Conservation (phyloP, 1,284 basidiomycete species). For the Heterobasidion occidentale region DNA sequence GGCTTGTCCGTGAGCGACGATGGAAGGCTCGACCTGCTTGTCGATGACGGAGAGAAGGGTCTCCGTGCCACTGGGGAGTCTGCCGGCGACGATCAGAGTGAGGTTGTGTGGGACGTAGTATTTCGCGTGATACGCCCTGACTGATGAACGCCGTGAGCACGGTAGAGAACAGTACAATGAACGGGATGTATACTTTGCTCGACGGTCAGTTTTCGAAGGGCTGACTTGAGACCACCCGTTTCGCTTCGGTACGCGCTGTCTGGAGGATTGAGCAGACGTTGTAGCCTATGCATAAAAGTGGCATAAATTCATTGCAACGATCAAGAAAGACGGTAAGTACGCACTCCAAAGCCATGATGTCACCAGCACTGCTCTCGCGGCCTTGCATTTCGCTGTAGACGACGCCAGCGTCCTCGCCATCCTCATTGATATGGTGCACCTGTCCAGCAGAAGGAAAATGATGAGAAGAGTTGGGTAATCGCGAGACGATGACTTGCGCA, state of each 20-base stretch:
- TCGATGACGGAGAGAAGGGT: slow-evolving; percentile 75
- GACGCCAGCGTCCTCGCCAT: slow-evolving; percentile 91
- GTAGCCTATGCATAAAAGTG: slow-evolving; percentile 41
- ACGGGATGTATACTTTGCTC: slow-evolving; percentile 71
- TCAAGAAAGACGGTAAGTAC: slow-evolving; percentile 13
- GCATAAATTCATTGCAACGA: background rate
- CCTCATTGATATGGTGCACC: slow-evolving; percentile 89
- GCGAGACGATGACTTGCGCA: slow-evolving; percentile 18
- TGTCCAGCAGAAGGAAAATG: slow-evolving; percentile 17
- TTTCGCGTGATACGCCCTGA: slow-evolving; percentile 82
- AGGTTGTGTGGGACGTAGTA: slow-evolving; percentile 97
- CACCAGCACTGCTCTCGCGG: slow-evolving; percentile 85
- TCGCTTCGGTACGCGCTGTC: slow-evolving; percentile 92
- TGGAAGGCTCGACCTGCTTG: slow-evolving; percentile 73
- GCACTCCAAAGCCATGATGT: slow-evolving; percentile 84
- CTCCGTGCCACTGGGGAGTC: slow-evolving; percentile 61
- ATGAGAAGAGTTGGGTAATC: background rate
- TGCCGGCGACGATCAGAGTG: slow-evolving; percentile 76
- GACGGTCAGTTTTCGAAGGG: slow-evolving; percentile 78
- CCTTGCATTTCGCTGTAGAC: slow-evolving; percentile 99
- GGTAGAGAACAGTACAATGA: background rate
- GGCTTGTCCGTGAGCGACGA: slow-evolving; percentile 69
- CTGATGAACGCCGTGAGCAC: slow-evolving; percentile 29
- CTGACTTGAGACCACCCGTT: slow-evolving; percentile 94
- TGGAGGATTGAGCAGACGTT: slow-evolving; percentile 74